Percentiles rank a stretch among this genome's conserved stretches.
Evolutionary conservation across 345 rosid genomes (phyloP).

Genomic region (thale cress (Arabidopsis thaliana)): DNA sequence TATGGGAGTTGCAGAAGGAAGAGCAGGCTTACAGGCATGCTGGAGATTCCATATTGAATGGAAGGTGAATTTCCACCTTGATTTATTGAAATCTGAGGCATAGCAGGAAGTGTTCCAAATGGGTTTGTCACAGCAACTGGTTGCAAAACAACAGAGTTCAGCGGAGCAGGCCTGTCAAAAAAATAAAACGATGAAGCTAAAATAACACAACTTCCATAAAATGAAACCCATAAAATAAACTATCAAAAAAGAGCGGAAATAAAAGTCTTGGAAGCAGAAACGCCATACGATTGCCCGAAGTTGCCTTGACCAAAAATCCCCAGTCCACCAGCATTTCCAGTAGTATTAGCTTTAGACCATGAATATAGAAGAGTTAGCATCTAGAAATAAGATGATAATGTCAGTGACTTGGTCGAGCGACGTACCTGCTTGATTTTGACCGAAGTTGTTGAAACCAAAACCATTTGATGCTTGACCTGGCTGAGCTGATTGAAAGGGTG

Average conservation of each 20-base stretch:
- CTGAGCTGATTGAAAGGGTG: slow-evolving; percentile 62
- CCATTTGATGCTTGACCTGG: slow-evolving; percentile 42
- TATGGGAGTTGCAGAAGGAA: slow-evolving; percentile 15
- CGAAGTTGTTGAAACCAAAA: slow-evolving; percentile 44
- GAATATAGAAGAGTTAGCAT: slow-evolving; percentile 29
- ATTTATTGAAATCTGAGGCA: slow-evolving; percentile 93
- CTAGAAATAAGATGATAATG: slow-evolving; percentile 21
- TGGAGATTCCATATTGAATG: slow-evolving; percentile 91
- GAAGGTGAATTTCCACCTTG: slow-evolving; percentile 79
- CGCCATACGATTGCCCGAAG: slow-evolving; percentile 70
- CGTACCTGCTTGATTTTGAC: slow-evolving; percentile 55
- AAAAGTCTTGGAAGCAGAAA: slow-evolving; percentile 21
- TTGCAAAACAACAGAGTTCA: slow-evolving; percentile 61
- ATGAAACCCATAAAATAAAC: neutral
- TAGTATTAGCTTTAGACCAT: slow-evolving; percentile 51
- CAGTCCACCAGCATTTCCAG: slow-evolving; percentile 57
- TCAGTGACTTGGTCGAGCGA: slow-evolving; percentile 20
- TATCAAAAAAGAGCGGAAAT: slow-evolving; percentile 15
- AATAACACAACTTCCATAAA: slow-evolving; percentile 13
- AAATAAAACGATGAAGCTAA: slow-evolving; percentile 3
- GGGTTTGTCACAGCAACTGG: slow-evolving; percentile 76
- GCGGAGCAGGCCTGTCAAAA: slow-evolving; percentile 65
- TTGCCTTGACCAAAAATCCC: slow-evolving; percentile 65
- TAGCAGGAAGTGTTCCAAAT: slow-evolving; percentile 92
- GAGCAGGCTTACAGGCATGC: slow-evolving; percentile 72